Conservation (phyloP, 225 moss, liverwort and hornwort species). For the Antitrichia curtipendula region DNA sequence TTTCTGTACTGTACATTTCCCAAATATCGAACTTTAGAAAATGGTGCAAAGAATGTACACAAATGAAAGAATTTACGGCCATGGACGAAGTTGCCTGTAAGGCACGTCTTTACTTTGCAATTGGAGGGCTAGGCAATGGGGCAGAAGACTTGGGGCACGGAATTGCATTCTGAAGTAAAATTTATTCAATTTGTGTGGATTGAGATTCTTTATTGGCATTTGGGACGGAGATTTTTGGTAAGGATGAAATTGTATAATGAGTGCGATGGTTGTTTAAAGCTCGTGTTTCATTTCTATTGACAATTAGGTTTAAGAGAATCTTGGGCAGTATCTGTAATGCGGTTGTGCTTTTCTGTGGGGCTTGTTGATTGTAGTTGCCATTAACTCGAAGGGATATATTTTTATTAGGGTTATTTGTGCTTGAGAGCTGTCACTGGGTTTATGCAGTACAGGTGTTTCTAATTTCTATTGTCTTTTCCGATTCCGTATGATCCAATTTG, state of each 20-base stretch:
- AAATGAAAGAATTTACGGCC: neutral
- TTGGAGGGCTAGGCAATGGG: neutral
- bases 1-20: neutral
- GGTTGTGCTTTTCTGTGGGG: neutral
- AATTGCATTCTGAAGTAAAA: neutral
- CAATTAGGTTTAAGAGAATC: neutral
- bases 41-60: too few relatives aligned
- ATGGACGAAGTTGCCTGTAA: slow-evolving; percentile 38
- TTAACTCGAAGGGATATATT: neutral
- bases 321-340: neutral
- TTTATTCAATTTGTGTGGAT: neutral
- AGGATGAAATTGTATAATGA: neutral
- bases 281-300: neutral
- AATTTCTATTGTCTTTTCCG: too few relatives aligned
- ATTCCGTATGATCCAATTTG: neutral
- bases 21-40: neutral
- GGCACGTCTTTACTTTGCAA: neutral
- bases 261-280: neutral
- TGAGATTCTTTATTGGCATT: neutral
- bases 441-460: neutral
- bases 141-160: neutral
- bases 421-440: neutral
- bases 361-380: neutral
- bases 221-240: neutral
- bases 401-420: neutral